Conservation (phyloP, 164 flowering plant species). For the Tinospora cordifolia region DNA sequence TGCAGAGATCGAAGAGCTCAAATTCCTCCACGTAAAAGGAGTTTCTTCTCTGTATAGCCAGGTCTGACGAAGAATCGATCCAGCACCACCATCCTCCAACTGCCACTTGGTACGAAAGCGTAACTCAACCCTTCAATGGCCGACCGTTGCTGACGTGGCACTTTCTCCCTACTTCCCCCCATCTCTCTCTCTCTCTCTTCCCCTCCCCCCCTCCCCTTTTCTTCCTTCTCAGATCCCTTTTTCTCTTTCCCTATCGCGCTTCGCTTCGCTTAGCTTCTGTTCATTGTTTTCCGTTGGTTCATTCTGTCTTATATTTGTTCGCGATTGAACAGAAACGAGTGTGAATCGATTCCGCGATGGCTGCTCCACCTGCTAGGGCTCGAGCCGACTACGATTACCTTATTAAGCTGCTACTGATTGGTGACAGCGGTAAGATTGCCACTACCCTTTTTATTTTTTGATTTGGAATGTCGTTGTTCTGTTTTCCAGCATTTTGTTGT, state of each 20-base stretch:
- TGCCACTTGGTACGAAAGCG: too few relatives aligned
- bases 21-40: too few relatives aligned
- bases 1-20: too few relatives aligned
- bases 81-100: too few relatives aligned
- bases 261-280: too few relatives aligned
- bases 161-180: neutral
- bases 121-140: too few relatives aligned
- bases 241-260: too few relatives aligned
- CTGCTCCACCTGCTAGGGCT: slow-evolving; percentile 76
- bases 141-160: neutral
- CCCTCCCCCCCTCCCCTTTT: neutral
- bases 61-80: too few relatives aligned
- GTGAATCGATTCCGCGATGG: slow-evolving; percentile 30
- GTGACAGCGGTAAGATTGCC: slow-evolving; percentile 60
- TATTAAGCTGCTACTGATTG: slow-evolving; percentile 69
- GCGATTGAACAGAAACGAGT: neutral
- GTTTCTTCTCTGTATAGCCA: too few relatives aligned
- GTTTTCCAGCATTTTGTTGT: neutral
- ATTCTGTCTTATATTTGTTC: neutral
- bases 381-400: slow-evolving; percentile 78
- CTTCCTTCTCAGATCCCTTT: too few relatives aligned
- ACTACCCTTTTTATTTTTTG: neutral
- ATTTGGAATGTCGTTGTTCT: neutral
- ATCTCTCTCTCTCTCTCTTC: neutral
- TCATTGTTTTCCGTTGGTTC: neutral